Conservation (phyloP, 371 early-diverging fungal genomes). For the Rhizopus arrhizus region DNA sequence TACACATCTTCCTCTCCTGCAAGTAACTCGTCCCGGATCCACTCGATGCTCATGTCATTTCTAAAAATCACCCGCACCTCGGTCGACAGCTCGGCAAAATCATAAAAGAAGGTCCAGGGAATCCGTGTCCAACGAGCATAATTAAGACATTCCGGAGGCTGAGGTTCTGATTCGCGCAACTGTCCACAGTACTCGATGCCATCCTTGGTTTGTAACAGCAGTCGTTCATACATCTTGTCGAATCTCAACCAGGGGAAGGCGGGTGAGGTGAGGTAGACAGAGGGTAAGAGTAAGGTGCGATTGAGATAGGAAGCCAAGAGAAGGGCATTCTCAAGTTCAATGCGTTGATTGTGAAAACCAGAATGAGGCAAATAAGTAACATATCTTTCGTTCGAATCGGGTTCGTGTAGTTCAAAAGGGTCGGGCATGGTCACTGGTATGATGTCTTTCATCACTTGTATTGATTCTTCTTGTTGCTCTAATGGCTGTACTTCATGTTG, state of each 20-base stretch:
- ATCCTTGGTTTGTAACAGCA: slow-evolving; percentile 61
- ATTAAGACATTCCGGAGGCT: slow-evolving; percentile 62
- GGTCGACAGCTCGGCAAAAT: slow-evolving; percentile 34
- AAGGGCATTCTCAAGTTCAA: slow-evolving; percentile 64
- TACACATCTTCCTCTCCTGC: slow-evolving; percentile 40
- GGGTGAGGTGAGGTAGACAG: slow-evolving; percentile 60
- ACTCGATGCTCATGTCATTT: slow-evolving; percentile 43
- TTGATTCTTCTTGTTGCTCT: too few species aligned
- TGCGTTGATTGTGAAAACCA: slow-evolving; percentile 66
- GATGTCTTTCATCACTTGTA: neutral
- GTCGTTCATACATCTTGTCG: slow-evolving; percentile 55
- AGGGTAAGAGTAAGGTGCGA: slow-evolving; percentile 61
- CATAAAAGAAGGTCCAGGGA: slow-evolving; percentile 64
- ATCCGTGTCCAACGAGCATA: slow-evolving; percentile 58
- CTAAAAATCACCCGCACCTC: slow-evolving; percentile 42
- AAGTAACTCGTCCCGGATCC: slow-evolving; percentile 34
- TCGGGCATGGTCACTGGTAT: slow-evolving; percentile 27
- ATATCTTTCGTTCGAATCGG: slow-evolving; percentile 37
- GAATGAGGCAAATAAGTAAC: slow-evolving; percentile 66
- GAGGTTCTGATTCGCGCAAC: slow-evolving; percentile 36
- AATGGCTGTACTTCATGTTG: neutral
- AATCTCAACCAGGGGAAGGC: slow-evolving; percentile 61
- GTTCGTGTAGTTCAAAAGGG: slow-evolving; percentile 20
- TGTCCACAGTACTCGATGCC: slow-evolving; percentile 57
- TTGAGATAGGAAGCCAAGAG: slow-evolving; percentile 61